Conservation (phyloP, 148 eudicot species). For the Polygonum maritimum region DNA sequence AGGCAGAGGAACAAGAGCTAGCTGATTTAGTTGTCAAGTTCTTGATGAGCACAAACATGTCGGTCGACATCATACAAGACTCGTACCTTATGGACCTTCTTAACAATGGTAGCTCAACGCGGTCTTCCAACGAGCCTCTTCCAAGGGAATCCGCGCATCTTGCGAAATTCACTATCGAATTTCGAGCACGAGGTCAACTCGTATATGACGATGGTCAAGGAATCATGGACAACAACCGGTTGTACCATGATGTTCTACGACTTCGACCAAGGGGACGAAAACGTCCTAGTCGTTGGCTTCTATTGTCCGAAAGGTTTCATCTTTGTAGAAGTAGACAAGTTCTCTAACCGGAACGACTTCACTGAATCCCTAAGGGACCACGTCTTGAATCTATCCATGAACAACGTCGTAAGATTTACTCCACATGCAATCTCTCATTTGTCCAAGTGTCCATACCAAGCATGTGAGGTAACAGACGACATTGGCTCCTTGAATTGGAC, state of each 20-base stretch:
- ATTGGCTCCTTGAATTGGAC: too few relatives aligned
- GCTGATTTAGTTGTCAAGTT: background rate
- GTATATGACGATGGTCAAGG: background rate
- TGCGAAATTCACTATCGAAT: background rate
- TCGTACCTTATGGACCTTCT: background rate
- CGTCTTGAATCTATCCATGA: background rate
- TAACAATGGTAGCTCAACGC: background rate
- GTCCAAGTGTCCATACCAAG: background rate
- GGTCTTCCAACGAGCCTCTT: background rate
- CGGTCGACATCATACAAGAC: background rate
- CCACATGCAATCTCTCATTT: background rate
- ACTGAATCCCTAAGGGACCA: background rate
- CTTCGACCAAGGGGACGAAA: too few relatives aligned
- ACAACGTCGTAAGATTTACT: too few relatives aligned
- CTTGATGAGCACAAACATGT: background rate
- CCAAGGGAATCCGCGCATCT: background rate
- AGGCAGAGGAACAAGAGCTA: background rate
- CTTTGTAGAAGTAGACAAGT: background rate
- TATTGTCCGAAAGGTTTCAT: background rate
- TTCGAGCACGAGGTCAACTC: background rate
- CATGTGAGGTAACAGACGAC: background rate
- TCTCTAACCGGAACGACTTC: background rate
- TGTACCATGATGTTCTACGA: background rate
- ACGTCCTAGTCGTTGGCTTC: background rate
- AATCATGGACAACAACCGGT: background rate